Base-by-base conservation (phyloP, 257 asterid genomes). In the Jacaranda mimosifolia region DNA sequence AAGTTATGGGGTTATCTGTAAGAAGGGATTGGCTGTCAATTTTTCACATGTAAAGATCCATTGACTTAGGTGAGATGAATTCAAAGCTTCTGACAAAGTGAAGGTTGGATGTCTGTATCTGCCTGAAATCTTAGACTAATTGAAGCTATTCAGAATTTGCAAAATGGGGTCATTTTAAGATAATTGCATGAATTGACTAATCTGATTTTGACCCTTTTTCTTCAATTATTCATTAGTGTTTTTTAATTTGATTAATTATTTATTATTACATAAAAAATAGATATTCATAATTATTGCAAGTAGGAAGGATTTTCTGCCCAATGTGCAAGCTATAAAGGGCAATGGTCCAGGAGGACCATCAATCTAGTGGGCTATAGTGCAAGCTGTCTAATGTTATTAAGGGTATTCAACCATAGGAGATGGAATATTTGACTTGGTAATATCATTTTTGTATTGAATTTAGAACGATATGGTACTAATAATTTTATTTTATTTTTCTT, bases 171-270 rank as follows among this genome's bases (percentile, higher is more conserved):
- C 11, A 35, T 46, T 53, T 42, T 70, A 19, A 43, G 43, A 19
- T 40, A 70, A 84, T 76, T 84, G 86, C 82, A 81, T 79, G 76
- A 65, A 75, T 83, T 86, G 90, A 85, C 90, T 55, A 57, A 45
- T 60, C 72, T 70, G 45, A 26, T 18, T 32, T 73, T 12, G 68
- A 63, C 64, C 75, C 21, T 48, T 62, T 60, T 68, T 68, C 1
- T 19, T 49, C 0, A 12, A 1, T 13, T 49, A 49, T 49, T 42
- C 46, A 42, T 42, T 42, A 5, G 1, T 42, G 1, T 42, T 26
- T 26, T 26, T 26, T 26, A 26, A 26, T 1, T 26, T 26, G 32
- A 26, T 26, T 26, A 26, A 26, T 26, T 26, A 26, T 26, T 26
- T 26, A 26, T 26, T 26, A 26, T 2, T 26, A 26, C 32, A 26